These are phyloP conservation scores for Cornus kousa DNA, from an alignment of 148 eudicot species.

Conservation along the genomic window DNA sequence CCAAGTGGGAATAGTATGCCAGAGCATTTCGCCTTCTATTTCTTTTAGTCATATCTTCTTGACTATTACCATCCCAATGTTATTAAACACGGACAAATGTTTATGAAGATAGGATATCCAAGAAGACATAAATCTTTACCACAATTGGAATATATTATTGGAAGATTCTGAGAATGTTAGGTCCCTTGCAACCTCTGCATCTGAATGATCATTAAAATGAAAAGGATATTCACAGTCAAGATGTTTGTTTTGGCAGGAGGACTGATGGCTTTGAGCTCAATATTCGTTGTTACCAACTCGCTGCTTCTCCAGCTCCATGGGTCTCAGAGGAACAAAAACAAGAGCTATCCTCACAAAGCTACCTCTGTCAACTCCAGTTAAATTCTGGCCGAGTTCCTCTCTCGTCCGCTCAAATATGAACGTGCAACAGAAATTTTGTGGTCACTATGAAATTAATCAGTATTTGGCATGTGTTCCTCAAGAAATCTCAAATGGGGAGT, in stretches of 20 bases:
- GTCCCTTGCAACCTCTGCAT: not conserved
- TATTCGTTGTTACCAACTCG: conserved; percentile 83
- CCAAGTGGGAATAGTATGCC: not conserved
- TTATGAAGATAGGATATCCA: not conserved
- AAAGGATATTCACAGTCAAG: not conserved
- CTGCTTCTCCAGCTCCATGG: conserved; percentile 79
- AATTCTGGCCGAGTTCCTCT: not conserved
- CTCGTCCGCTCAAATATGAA: too few relatives aligned
- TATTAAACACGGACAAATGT: too few relatives aligned
- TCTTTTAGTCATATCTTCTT: not conserved
- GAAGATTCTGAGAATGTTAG: too few relatives aligned
- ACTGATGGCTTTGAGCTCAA: conserved; percentile 88
- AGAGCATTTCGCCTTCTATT: not conserved
- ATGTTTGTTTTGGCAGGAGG: conserved; percentile 52
- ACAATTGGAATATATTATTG: not conserved
- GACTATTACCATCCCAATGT: not conserved
- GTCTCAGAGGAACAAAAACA: conserved; percentile 36
- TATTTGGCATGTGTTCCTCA: too few relatives aligned
- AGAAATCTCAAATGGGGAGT: too few relatives aligned
- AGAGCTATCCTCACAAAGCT: conserved; percentile 16
- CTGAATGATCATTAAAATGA: not conserved
- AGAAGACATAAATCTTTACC: not conserved
- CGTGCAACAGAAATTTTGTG: too few relatives aligned
- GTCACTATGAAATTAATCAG: too few relatives aligned
- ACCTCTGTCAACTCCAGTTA: not conserved